Evolutionary conservation across 495 filamentous ascomycete species (phyloP), one percentile per base, ranked within the genome.

Genomic region (Extremus antarcticus): DNA sequence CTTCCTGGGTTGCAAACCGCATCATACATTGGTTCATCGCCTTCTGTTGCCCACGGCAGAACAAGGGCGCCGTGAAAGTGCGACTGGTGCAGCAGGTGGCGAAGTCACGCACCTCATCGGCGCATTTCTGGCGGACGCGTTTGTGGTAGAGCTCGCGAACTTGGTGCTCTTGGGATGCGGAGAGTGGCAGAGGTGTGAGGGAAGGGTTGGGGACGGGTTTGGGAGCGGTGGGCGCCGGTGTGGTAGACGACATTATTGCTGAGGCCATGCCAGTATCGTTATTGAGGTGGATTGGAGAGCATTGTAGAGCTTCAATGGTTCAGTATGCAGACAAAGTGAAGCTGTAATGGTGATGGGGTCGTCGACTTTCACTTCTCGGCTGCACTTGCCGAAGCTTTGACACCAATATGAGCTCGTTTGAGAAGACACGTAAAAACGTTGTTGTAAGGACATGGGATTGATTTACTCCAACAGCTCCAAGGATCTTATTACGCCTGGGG

Each of bases 11-110:
- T 17, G 90, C 90, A 71, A 94, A 83, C 39, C 74, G 64, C 51
- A 90, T 69, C 91, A 98, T 95, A 72, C 92, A 98, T 50, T 71
- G 76, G 71, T 97, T 97, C 92, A 98, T 98, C 20, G 80, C 74
- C 35, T 83, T 78, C 43, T 86, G 85, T 61, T 90, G 76, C 9
- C 72, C 68, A 24, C 89, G 85, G 72, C 92, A 98, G 16, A 81
- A 76, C 78, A 89, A 95, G 1, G 87, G 83, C 17, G 88, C 85
- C 32, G 83, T 85, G 61, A 96, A 74, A 11, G 94, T 97, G 51
- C 88, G 85, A 68, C 81, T 82, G 35, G 80, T 76, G 23, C 90
- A 90, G 76, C 92, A 98, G 65, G 85, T 78, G 45, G 94, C 92
- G 70, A 97, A 92, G 53, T 83, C 91, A 95, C 86, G 85, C 48